These are phyloP conservation scores for Wickerhamiella slavikovae DNA, from an alignment of 805 yeast species.

Conservation along the genomic window DNA sequence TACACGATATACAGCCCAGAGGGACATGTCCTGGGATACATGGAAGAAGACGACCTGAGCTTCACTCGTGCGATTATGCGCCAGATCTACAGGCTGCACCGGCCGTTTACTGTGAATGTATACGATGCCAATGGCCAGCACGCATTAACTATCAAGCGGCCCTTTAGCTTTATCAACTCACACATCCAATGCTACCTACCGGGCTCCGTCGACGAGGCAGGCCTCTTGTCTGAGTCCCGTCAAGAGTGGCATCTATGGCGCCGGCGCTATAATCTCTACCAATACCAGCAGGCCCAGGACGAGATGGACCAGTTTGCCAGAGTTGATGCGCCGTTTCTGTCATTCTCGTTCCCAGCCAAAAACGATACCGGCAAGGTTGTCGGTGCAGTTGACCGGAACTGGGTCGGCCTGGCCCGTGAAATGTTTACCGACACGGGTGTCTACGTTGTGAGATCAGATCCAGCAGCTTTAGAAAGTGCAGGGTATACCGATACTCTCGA, in stretches of 20 bases:
- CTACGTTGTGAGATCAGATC: constrained; percentile 69
- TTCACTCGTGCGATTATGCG: constrained; percentile 49
- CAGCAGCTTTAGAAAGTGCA: constrained; percentile 36
- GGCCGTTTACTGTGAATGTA: constrained; percentile 36
- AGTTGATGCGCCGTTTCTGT: constrained; percentile 68
- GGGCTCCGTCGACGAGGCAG: constrained; percentile 22
- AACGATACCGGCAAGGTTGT: constrained; percentile 37
- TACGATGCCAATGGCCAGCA: constrained; percentile 18
- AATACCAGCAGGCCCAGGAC: constrained; percentile 16
- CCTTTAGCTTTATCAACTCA: constrained; percentile 76
- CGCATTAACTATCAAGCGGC: constrained; percentile 38
- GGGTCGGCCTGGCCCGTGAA: constrained; percentile 91
- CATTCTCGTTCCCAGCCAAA: constrained; percentile 66
- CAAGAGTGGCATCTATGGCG: constrained; percentile 96
- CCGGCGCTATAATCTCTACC: constrained; percentile 64
- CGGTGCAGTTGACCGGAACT: constrained; percentile 73
- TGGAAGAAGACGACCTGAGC: constrained; percentile 67
- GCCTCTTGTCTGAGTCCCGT: constrained; percentile 59
- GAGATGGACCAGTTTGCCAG: constrained; percentile 62
- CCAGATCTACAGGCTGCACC: constrained; percentile 64
- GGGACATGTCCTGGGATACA: constrained; percentile 60
- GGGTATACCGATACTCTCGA: constrained; percentile 28
- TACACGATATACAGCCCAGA: constrained; percentile 48
- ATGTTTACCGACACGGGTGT: constrained; percentile 89
- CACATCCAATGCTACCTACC: constrained; percentile 61